Conservation (phyloP, 208 protist species). For the Trypanosoma platydactyli region DNA sequence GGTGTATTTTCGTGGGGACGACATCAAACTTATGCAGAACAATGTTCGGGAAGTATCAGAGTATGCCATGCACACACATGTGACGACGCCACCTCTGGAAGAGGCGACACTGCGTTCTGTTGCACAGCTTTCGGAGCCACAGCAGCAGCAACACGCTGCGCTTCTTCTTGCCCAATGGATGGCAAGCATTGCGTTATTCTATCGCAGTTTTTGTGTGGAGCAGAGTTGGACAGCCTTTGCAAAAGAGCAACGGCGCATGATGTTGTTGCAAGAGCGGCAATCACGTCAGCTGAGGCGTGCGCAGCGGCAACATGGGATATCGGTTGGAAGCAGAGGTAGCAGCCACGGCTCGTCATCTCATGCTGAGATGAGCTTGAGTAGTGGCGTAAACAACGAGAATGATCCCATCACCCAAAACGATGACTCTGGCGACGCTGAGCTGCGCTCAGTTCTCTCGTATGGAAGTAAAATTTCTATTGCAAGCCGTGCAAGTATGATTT, state of each 20-base stretch:
- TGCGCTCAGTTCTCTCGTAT: slow-evolving; percentile 16
- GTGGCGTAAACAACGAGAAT: slow-evolving; percentile 1
- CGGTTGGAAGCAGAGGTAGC: background rate
- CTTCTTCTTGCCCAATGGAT: slow-evolving; percentile 69
- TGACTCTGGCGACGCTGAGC: slow-evolving; percentile 10
- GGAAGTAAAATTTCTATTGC: slow-evolving; percentile 47
- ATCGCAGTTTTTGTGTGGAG: slow-evolving; percentile 77
- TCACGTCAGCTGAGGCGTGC: slow-evolving; percentile 32
- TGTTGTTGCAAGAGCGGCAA: slow-evolving; percentile 52
- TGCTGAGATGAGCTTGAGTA: background rate
- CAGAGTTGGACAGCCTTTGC: slow-evolving; percentile 74
- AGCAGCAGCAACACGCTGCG: slow-evolving; percentile 20
- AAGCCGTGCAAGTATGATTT: slow-evolving; percentile 80
- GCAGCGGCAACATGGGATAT: slow-evolving; percentile 3
- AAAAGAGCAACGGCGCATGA: slow-evolving; percentile 77
- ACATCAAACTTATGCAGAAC: slow-evolving; percentile 77
- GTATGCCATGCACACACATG: slow-evolving; percentile 76
- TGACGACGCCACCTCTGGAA: slow-evolving; percentile 71
- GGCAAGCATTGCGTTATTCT: slow-evolving; percentile 64
- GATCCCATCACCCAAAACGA: slow-evolving; percentile 5
- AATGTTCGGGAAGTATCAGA: slow-evolving; percentile 60
- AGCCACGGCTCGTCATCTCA: no score
- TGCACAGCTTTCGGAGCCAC: slow-evolving; percentile 11
- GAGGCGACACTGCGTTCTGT: slow-evolving; percentile 35
- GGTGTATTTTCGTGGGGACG: slow-evolving; percentile 85